Base-by-base conservation (phyloP, 2,329 filamentous ascomycete genomes). In the Cylindrodendrum hubeiense region DNA sequence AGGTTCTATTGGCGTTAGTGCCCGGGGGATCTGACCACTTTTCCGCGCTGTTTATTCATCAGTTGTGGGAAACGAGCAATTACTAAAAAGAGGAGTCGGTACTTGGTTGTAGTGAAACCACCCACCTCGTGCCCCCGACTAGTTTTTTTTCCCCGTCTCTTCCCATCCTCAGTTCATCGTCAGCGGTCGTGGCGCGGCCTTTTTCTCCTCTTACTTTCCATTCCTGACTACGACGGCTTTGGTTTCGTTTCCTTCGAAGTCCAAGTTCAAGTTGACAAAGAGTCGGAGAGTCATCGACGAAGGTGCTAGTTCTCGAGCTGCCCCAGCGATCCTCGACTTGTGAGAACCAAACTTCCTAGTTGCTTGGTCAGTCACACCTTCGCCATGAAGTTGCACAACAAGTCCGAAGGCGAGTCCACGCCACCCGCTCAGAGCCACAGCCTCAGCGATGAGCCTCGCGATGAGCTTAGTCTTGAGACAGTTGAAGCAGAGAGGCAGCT, bases 401-500 rank as follows among this genome's bases (percentile, higher is more conserved):
- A 55, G 17, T 22, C 59, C 9, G 66, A 39, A 37, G 30, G 65
- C 28, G 61, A 63, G 53, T 59, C 51, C 46, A 65, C 67, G 61
- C 69, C 65, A 30, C 41, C 61, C 24, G 43, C 9, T 5, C 58
- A 65, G 34, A 56, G 59, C 47, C 63, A 66, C 15, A 67, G 65
- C 47, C 61, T 74, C 24, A 67, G 56, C 47, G 68, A 70, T 28
- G 71, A 73, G 53, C 51, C 58, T 49, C 63, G 61, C 52, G 63
- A 69, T 30, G 70, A 68, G 43, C 59, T 59, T 26, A 50, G 52
- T 33, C 33, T 58, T 17, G 64, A 69, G 41, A 67, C 59, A n/a
- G 58, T 53, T 8, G 59, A 43, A 13, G 68, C 77, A n/a, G 83
- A 92, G 78, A 83, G 81, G 70, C 85, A 83, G 68, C 81, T 93